Conservation (phyloP, 805 yeast genomes). For the Barnettozyma botsteinii region DNA sequence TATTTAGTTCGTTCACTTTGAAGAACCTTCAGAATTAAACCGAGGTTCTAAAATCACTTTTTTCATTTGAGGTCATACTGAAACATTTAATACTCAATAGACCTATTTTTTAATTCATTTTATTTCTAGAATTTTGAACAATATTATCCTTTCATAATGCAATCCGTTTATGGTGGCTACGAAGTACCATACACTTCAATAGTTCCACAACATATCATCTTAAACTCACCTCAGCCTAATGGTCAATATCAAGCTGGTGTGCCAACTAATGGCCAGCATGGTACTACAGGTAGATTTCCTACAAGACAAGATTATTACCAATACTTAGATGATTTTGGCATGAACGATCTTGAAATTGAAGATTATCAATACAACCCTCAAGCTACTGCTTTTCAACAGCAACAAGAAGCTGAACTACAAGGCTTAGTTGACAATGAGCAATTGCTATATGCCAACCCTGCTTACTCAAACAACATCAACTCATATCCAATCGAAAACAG, state of each 20-base stretch:
- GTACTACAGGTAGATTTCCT: conserved; percentile 10
- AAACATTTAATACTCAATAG: too few relatives aligned
- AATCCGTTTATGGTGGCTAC: conserved; percentile 22
- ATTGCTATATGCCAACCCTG: not conserved
- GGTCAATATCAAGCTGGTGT: conserved; percentile 10
- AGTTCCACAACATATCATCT: conserved; percentile 23
- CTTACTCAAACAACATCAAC: not conserved
- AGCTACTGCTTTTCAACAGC: conserved; percentile 3
- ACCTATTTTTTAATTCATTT: not conserved
- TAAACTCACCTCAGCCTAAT: conserved; percentile 19
- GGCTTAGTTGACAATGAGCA: conserved; percentile 3
- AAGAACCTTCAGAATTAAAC: conserved; percentile 1
- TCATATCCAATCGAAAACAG: not conserved
- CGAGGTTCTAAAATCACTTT: too few relatives aligned
- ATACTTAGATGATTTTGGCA: conserved; percentile 10
- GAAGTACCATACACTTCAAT: conserved; percentile 22
- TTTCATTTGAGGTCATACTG: not conserved
- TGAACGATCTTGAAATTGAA: conserved; percentile 4
- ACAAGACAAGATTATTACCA: conserved; percentile 14
- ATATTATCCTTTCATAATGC: conserved; percentile 13
- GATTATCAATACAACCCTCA: conserved; percentile 5
- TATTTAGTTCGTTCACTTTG: conserved; percentile 8
- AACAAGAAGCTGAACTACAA: conserved; percentile 2
- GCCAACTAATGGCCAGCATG: not conserved
- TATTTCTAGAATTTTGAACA: not conserved